Conservation (phyloP, 2,329 filamentous ascomycete species). For the Lecanicillium sp. region DNA sequence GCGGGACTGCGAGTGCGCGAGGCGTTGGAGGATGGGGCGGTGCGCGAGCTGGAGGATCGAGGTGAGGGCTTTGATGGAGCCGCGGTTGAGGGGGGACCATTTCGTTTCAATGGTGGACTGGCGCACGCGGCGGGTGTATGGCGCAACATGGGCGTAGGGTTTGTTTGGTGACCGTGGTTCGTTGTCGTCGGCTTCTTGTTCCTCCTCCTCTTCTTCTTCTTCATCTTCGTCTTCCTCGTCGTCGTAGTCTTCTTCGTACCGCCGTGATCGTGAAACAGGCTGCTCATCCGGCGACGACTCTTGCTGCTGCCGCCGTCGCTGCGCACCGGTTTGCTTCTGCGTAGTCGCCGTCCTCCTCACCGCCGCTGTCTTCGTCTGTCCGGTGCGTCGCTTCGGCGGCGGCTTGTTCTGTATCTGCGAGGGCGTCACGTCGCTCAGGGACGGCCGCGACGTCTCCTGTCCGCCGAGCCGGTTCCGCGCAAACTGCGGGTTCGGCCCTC, state of each 20-base stretch:
- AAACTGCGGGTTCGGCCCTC: constrained; percentile 11
- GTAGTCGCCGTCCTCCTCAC: constrained; percentile 15
- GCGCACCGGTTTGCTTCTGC: constrained; percentile 16
- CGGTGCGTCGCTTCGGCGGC: constrained; percentile 1
- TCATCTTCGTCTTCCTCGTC: constrained; percentile 2
- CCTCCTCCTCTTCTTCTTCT: constrained; percentile 8
- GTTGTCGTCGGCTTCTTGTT: constrained; percentile 16
- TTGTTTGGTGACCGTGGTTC: constrained; percentile 25
- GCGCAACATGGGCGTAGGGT: constrained; percentile 45
- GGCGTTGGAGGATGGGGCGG: constrained; percentile 54
- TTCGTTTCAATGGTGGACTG: constrained; percentile 61
- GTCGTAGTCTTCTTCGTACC: not conserved
- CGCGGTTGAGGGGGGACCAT: constrained; percentile 53
- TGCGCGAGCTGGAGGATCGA: constrained; percentile 53
- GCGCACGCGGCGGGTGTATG: constrained; percentile 49
- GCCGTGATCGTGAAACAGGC: not conserved
- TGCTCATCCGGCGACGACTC: constrained; percentile 17
- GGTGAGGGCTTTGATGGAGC: constrained; percentile 50
- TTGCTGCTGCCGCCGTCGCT: constrained; percentile 11
- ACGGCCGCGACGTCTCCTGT: constrained; percentile 1
- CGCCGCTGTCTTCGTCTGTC: not conserved
- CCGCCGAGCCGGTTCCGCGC: constrained; percentile 8
- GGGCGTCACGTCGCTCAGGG: constrained; percentile 6
- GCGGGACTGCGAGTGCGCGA: constrained; percentile 41
- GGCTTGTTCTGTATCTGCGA: constrained; percentile 11